Evolutionary conservation across 176 grass and related monocot genomes (phyloP).

Genomic region (Neostapfia colusana): DNA sequence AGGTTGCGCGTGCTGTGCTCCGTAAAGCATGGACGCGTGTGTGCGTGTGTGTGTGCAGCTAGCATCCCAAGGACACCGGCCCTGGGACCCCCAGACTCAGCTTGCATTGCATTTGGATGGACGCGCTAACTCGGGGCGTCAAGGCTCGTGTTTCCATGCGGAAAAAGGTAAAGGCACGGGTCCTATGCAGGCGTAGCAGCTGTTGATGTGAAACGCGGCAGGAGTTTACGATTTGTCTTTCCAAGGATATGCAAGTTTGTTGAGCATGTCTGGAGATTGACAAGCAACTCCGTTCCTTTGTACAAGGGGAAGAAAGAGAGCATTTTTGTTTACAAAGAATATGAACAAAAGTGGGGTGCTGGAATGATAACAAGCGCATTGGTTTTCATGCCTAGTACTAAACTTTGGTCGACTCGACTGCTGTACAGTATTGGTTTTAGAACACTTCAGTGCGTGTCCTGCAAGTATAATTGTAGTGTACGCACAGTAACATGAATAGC

Average conservation of each 20-base stretch:
- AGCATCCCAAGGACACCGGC: neutral
- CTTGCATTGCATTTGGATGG: neutral
- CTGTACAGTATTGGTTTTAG: neutral
- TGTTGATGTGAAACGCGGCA: neutral
- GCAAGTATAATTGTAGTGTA: conserved; percentile 14
- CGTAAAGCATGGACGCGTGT: conserved; percentile 23
- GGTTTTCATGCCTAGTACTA: neutral
- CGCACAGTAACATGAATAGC: conserved; percentile 22
- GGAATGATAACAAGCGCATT: neutral
- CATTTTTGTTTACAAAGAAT: neutral
- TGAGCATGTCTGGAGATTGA: conserved; percentile 4
- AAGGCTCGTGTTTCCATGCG: neutral
- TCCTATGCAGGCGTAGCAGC: neutral
- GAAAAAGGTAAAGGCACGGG: neutral
- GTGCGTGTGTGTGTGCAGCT: neutral
- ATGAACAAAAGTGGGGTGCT: neutral
- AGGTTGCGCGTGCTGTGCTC: conserved; percentile 7
- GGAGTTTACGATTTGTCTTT: neutral
- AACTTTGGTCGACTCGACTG: neutral
- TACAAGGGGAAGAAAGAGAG: neutral
- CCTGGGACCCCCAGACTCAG: neutral
- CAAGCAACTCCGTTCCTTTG: neutral
- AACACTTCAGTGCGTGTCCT: conserved; percentile 11
- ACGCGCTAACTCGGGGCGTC: neutral
- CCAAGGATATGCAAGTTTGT: neutral